Base-by-base conservation (phyloP, 2,329 filamentous ascomycete species). In the Cladosporium sp. region DNA sequence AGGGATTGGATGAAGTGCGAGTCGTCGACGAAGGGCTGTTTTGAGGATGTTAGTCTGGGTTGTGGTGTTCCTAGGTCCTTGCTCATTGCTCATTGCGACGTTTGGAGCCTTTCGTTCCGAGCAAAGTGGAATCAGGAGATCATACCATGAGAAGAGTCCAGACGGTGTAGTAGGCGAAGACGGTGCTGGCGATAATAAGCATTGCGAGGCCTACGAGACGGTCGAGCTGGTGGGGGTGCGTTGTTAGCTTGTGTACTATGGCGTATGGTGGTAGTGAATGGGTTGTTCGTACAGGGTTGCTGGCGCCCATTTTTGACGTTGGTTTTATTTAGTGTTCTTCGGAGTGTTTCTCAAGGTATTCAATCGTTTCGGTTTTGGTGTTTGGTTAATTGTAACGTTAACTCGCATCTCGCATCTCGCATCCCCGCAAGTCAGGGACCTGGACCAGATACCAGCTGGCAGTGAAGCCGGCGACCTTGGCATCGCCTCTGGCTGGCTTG, bases 111-210 rank as follows among this genome's bases (percentile, higher is more conserved):
- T 30, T 30, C 28, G 2, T 30, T 30, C 28, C 28, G 28, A 30
- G 28, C 6, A 6, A 30, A 30, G 28, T 24, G 28, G 4, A 30
- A 4, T 30, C 28, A 6, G 28, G 28, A 30, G 28, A 30, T 30
- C 28, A 30, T 30, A 97, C 95, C 92, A 99, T 98, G 72, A 98
- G 86, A 71, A 99, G 86, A 32, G 95, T 97, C 95, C 95, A 99
- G 80, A 97, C 87, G 70, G 92, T 95, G 84, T 99, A 99, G 87
- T 99, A 99, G 75, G 90, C 83, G 79, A 92, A 92, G 78, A 92
- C 87, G 74, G 85, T 84, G 71, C 89, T 88, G 74, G 90, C 89
- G 83, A 86, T 84, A 80, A 91, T 83, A 78, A 92, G 88, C 90
- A 92, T 92, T 80, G 85, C 87, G 80, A 90, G 85, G 81, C 90